Base-by-base conservation (phyloP, 2,329 filamentous ascomycete genomes). In the Microsporum canis region DNA sequence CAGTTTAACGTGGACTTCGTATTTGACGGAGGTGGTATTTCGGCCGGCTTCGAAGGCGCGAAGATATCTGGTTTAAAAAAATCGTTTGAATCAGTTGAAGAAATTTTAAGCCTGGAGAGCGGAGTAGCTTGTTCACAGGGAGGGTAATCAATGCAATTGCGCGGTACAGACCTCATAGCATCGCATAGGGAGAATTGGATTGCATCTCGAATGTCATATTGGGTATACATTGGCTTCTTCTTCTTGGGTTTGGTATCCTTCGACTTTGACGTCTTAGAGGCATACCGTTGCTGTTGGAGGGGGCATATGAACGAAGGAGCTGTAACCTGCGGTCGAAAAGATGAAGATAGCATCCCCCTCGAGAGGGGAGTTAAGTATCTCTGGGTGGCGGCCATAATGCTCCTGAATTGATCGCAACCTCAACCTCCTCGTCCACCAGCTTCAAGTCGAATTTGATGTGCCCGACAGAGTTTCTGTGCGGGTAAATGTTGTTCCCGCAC, bases 31-130 rank as follows among this genome's bases (percentile, higher is more conserved):
- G 2, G 82, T 80, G 2, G 89, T 87, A 57, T 86, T 82, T 59
- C 84, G 84, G 70, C 94, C 92, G 68, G 96, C 91, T 82, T 99
- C 94, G 70, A 88, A 86, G 56, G 94, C 92, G 69, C 90, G 89
- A 66, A 99, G 84, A 72, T 96, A 94, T 72, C 91, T 96, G 66
- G 29, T 61, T 58, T 64, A 64, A 63, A 60, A 10, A 65, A 63
- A 59, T 10, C 10, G 58, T 12, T 36, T 29, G 64, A 57, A 55
- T 41, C 53, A 34, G 51, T 8, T 23, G 17, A 23, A 59, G 41
- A n/a, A 33, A 31, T 39, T 5, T 12, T n/a, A 36, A 58, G 36
- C 34, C n/a, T n/a, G 45, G 8, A 62, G 43, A 8, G 7, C 23
- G 7, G 6, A 51, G 8, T 29, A 51, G 23, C 8, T n/a, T 29